phyloP scores from a whole-genome alignment of 192 early-diverging fungal genomes.

The Chytriomyces sp. region DNA sequence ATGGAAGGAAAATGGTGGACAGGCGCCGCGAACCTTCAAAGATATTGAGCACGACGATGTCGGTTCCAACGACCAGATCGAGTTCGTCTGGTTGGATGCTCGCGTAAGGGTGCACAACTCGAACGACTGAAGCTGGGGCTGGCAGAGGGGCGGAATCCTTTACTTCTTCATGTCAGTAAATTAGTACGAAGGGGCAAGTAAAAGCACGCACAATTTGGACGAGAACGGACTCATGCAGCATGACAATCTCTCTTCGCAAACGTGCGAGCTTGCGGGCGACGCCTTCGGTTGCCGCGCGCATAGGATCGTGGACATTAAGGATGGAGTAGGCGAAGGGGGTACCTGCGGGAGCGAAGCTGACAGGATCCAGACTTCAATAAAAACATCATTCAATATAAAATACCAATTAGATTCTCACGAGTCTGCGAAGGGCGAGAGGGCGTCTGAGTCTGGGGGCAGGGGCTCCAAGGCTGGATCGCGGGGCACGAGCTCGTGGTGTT shows the following conservation, averaged over 20 bases:
- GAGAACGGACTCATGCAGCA: not conserved
- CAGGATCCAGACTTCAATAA: no score
- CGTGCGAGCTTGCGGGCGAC: not conserved
- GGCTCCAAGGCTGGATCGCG: not conserved
- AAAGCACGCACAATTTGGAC: not conserved
- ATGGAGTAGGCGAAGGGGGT: not conserved
- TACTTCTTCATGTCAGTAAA: not conserved
- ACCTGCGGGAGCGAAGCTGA: not conserved
- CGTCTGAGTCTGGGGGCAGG: not conserved
- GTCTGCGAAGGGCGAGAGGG: not conserved
- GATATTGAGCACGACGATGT: constrained; percentile 31
- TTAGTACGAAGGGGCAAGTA: not conserved
- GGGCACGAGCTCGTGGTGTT: not conserved
- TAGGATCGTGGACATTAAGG: no score
- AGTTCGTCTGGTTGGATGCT: constrained; percentile 37
- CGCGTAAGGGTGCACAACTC: constrained; percentile 38
- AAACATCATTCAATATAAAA: no score
- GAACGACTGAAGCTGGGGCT: not conserved
- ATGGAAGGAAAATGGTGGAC: not conserved
- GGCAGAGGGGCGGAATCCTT: not conserved
- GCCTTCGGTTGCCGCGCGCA: not conserved
- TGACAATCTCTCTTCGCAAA: not conserved
- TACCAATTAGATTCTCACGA: no score
- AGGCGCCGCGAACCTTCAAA: constrained; percentile 29
- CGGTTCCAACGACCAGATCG: constrained; percentile 23